Evolutionary conservation across 352 stramenopile species (phyloP).

Genomic region (Pythium phragmiticola): DNA sequence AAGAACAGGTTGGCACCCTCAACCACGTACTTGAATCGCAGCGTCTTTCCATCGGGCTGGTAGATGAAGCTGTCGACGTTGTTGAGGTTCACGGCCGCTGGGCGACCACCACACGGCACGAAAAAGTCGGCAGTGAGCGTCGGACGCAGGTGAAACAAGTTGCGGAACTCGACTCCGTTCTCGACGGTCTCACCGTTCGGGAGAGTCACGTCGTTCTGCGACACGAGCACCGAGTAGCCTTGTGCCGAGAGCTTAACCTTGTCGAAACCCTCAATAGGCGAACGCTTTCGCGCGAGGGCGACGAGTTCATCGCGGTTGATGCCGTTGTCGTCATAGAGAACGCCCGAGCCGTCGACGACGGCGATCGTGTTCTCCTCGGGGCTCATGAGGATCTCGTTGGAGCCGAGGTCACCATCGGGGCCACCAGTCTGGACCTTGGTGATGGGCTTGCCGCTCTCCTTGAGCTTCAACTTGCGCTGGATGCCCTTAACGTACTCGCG

Average conservation of each 20-base stretch:
- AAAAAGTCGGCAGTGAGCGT: slow-evolving; percentile 95
- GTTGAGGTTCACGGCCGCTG: slow-evolving; percentile 94
- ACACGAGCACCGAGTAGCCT: slow-evolving; percentile 65
- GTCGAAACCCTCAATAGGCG: slow-evolving; percentile 92
- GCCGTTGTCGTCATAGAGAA: slow-evolving; percentile 94
- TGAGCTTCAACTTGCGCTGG: slow-evolving; percentile 88
- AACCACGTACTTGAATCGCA: slow-evolving; percentile 94
- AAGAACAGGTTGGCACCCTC: slow-evolving; percentile 98
- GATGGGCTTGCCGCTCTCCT: slow-evolving; percentile 87
- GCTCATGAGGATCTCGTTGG: slow-evolving; percentile 98
- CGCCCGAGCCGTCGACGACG: slow-evolving; percentile 93
- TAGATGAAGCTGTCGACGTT: slow-evolving; percentile 94
- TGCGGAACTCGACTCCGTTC: slow-evolving; percentile 94
- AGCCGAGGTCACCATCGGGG: slow-evolving; percentile 96
- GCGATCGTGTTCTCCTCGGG: slow-evolving; percentile 94
- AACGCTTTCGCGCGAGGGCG: slow-evolving; percentile 85
- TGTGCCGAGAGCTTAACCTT: slow-evolving; percentile 58
- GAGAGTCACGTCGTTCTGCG: slow-evolving; percentile 73
- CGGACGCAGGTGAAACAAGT: slow-evolving; percentile 95
- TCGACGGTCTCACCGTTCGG: slow-evolving; percentile 78
- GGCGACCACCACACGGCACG: slow-evolving; percentile 94
- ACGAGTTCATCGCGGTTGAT: slow-evolving; percentile 92
- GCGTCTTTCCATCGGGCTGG: slow-evolving; percentile 62
- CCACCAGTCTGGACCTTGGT: slow-evolving; percentile 97
- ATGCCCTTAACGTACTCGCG: slow-evolving; percentile 96